A percentile compares a stretch with the other conserved stretches of the same genome.
Conservation (phyloP, 177 flowering plant species). For the Vitis hybrid region DNA sequence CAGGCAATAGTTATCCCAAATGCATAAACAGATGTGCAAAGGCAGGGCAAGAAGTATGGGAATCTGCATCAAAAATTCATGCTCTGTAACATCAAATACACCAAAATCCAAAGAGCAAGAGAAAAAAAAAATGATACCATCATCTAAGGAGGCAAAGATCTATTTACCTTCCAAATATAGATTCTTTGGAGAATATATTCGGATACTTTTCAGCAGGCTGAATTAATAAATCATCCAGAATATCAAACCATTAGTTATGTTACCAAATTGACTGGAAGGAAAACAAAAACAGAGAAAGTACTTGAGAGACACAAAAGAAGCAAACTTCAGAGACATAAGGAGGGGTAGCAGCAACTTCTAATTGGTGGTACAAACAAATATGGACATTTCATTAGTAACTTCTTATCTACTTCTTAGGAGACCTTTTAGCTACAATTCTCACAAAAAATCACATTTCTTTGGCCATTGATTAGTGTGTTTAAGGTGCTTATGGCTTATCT, state of each 20-base stretch:
- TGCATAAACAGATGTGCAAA: constrained; percentile 59
- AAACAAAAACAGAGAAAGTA: background rate
- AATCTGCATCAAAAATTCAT: constrained; percentile 29
- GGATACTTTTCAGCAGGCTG: constrained; percentile 41
- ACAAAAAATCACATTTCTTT: too few species aligned
- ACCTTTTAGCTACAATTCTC: too few species aligned
- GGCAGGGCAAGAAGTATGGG: constrained; percentile 79
- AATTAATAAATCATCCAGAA: background rate
- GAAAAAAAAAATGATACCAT: background rate
- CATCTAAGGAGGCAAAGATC: background rate
- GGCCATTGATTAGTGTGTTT: too few species aligned
- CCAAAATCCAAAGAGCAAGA: background rate
- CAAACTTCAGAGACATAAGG: background rate
- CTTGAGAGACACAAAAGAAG: background rate
- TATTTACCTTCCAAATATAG: constrained; percentile 30
- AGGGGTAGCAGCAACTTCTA: too few species aligned
- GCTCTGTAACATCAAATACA: background rate
- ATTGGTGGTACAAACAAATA: too few species aligned
- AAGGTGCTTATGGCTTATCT: too few species aligned
- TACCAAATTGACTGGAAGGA: too few species aligned
- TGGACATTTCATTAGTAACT: too few species aligned
- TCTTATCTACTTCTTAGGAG: too few species aligned
- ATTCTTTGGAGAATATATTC: constrained; percentile 25
- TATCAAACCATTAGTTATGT: background rate
- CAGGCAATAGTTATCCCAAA: constrained; percentile 40